Base-by-base conservation (phyloP, 75 land plant species). In the Isoetes taiwanensis region DNA sequence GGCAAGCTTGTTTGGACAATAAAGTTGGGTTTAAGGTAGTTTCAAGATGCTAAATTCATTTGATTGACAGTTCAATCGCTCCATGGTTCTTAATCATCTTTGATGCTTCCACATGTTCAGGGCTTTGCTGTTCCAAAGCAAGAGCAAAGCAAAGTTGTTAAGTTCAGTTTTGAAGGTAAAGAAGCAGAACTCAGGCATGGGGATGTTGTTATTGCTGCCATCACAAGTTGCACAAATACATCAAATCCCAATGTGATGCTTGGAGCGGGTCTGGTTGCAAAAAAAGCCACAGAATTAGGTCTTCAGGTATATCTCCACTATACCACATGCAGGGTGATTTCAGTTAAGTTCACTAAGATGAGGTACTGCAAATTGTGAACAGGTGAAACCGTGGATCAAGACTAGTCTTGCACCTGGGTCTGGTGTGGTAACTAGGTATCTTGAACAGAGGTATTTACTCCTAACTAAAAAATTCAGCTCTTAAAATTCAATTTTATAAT, bases 231-330 rank as follows among this genome's bases (percentile, higher is more conserved):
- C 70, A 90, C 96, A 30, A 90, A 90, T 62, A 90, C 96, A 40
- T 90, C 96, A 58, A 90, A 90, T 59, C 96, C 96, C n/a, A 85
- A 81, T 73, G 96, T 90, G 1, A 90, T 90, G 96, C 79, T 90
- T 56, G 96, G 96, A 10, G 96, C 96, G 72, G 96, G 75, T 30
- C 80, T 90, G 32, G 96, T 90, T 59, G 96, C 96, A 46, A 85
- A 90, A 66, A 90, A 90, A 54, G 96, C 96, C 34, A 64, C 64
- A 64, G 91, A 90, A 52, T 57, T 77, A 34, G 96, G 96, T 34
- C 63, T 90, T 23, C 62, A 80, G 80, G 91, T 86, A 34, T 57
- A 68, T 66, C n/a, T n/a, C n/a, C n/a, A n/a, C n/a, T n/a, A n/a
- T n/a, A n/a, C n/a, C n/a, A n/a, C n/a, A n/a, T n/a, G n/a, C n/a